phyloP scores from a whole-genome alignment of 805 yeast genomes.

The Wickerhamomyces chambardii region DNA sequence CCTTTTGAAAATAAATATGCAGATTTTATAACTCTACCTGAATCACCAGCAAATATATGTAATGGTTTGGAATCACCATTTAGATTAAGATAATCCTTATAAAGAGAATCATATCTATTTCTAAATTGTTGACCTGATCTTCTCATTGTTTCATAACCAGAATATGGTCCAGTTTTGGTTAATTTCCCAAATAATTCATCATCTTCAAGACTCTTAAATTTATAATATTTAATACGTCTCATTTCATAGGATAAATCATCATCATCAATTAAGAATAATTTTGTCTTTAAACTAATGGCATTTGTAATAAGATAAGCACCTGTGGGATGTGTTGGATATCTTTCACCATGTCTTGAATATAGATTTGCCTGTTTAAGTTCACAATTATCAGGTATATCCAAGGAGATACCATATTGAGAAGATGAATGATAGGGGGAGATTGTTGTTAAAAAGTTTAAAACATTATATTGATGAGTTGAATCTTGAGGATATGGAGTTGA shows the following conservation, averaged over 20 bases:
- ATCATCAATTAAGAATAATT: not conserved
- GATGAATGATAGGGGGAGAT: constrained; percentile 42
- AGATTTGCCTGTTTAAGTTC: constrained; percentile 44
- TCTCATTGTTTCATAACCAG: constrained; percentile 42
- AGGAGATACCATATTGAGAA: constrained; percentile 42
- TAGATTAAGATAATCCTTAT: constrained; percentile 13
- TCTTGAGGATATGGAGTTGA: constrained; percentile 18
- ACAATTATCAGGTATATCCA: constrained; percentile 43
- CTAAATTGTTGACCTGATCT: constrained; percentile 41
- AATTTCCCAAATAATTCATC: constrained; percentile 38
- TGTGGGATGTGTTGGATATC: constrained; percentile 30
- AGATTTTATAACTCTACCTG: constrained; percentile 46
- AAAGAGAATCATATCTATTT: constrained; percentile 38
- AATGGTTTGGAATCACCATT: constrained; percentile 31
- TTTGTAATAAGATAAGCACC: constrained; percentile 10
- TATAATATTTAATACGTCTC: constrained; percentile 36
- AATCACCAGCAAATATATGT: constrained; percentile 36
- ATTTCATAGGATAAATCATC: not conserved
- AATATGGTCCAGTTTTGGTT: constrained; percentile 38
- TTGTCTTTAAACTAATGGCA: constrained; percentile 19
- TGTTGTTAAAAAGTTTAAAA: constrained; percentile 39
- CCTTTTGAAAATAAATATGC: constrained; percentile 51
- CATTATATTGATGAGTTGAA: constrained; percentile 34
- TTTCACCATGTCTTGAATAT: constrained; percentile 49
- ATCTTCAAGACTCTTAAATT: constrained; percentile 28